Percentiles rank a stretch among this genome's conserved stretches.
phyloP scores from a whole-genome alignment of 176 grass and related monocot genomes.

The Olyra latifolia region DNA sequence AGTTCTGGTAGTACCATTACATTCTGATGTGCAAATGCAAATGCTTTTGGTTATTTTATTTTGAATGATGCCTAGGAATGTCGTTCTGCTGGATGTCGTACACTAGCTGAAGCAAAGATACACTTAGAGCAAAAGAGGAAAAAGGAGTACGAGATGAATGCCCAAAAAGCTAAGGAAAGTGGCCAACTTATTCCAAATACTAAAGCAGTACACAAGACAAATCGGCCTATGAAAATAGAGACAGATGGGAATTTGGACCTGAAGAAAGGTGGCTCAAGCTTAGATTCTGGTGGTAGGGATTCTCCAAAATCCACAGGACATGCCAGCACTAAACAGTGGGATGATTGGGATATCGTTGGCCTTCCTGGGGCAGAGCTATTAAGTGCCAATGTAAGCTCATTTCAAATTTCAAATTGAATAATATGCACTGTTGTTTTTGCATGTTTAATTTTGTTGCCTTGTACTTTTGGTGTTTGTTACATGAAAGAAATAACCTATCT shows the following conservation, averaged over 20 bases:
- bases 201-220: conserved; percentile 61
- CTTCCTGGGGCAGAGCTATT: conserved; percentile 86
- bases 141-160: conserved; percentile 59
- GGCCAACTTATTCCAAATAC: conserved; percentile 51
- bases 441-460: conserved; percentile 9
- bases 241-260: conserved; percentile 64
- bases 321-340: conserved; percentile 54
- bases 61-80: conserved; percentile 59
- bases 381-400: conserved; percentile 65
- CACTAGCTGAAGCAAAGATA: conserved; percentile 77
- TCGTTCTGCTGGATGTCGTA: conserved; percentile 78
- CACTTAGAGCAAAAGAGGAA: conserved; percentile 89
- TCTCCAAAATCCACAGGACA: conserved; percentile 51
- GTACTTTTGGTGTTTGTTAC: neutral
- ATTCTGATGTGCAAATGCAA: conserved; percentile 12
- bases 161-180: conserved; percentile 64
- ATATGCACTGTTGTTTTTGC: neutral
- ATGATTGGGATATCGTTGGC: conserved; percentile 93
- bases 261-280: conserved; percentile 60
- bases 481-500: neutral
- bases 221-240: conserved; percentile 63
- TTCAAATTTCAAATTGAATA: neutral
- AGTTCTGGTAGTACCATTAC: neutral
- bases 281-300: conserved; percentile 61
- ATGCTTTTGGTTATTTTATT: conserved; percentile 6